Evolutionary conservation across 2,329 filamentous ascomycete species (phyloP).

Genomic region (Epichloe hybrida): DNA sequence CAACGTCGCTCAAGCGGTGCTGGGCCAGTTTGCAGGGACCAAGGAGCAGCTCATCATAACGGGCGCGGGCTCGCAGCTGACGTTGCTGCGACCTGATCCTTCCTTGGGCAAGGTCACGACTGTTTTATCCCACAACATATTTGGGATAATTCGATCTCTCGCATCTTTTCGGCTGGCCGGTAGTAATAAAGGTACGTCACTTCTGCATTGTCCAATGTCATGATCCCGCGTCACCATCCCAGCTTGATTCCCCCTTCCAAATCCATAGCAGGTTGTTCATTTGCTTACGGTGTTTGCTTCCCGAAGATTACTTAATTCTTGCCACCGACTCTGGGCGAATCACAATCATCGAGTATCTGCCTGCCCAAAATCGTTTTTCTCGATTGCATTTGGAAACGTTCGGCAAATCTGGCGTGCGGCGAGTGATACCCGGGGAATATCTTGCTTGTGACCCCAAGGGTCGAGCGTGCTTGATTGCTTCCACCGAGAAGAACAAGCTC

Average conservation of each 20-base stretch:
- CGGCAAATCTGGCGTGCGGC: conserved; percentile 87
- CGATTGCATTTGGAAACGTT: conserved; percentile 93
- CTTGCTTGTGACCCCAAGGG: conserved; percentile 92
- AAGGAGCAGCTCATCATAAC: conserved; percentile 97
- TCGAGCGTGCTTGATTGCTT: conserved; percentile 84
- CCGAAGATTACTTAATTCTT: conserved; percentile 84
- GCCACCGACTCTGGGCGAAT: conserved; percentile 93
- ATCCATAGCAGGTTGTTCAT: not conserved
- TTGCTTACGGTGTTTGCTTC: conserved; percentile 13
- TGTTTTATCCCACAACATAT: conserved; percentile 82
- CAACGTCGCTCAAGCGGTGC: conserved; percentile 75
- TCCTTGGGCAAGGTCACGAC: conserved; percentile 76
- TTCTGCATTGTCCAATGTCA: conserved; percentile 21
- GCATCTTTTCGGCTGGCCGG: conserved; percentile 85
- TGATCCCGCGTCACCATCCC: conserved; percentile 15
- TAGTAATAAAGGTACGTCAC: conserved; percentile 70
- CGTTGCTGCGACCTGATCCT: conserved; percentile 75
- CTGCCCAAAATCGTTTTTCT: conserved; percentile 73
- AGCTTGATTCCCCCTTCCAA: not conserved
- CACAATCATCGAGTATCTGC: conserved; percentile 82
- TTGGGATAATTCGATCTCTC: conserved; percentile 85
- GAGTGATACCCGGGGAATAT: conserved; percentile 95
- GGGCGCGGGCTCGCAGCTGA: conserved; percentile 78
- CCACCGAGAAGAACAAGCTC: conserved; percentile 97
- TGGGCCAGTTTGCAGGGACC: conserved; percentile 90